Conservation (phyloP, 2,329 filamentous ascomycete species). For the Aspergillus clavatus region DNA sequence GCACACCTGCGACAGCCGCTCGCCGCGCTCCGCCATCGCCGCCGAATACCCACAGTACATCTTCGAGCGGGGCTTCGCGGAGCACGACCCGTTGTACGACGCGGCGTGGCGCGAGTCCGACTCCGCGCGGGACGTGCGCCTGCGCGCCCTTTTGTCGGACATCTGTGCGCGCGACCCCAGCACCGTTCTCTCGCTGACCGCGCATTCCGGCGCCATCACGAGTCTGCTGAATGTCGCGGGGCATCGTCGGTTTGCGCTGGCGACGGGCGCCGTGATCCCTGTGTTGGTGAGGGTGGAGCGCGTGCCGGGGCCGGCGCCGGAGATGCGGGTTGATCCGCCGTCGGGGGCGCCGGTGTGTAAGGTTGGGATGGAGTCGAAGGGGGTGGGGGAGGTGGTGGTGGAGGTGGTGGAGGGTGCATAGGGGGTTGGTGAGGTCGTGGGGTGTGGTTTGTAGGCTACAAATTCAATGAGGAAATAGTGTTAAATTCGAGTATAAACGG, state of each 20-base stretch:
- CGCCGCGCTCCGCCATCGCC: constrained; percentile 45
- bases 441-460: no score
- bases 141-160: constrained; percentile 47
- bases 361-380: no score
- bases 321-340: constrained; percentile 22
- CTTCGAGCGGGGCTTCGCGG: constrained; percentile 51
- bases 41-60: constrained; percentile 46
- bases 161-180: constrained; percentile 48
- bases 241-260: constrained; percentile 45
- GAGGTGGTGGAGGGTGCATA: no score
- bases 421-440: no score
- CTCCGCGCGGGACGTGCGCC: constrained; percentile 45
- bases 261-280: constrained; percentile 50
- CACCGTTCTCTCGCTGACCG: constrained; percentile 51
- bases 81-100: constrained; percentile 52
- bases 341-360: constrained; percentile 21
- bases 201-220: constrained; percentile 56
- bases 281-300: constrained; percentile 45
- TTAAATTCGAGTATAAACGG: no score
- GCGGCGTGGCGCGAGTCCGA: constrained; percentile 47
- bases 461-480: no score
- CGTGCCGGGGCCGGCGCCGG: constrained; percentile 14
- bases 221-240: constrained; percentile 46
- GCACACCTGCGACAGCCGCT: constrained; percentile 59
- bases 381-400: no score